phyloP scores from a whole-genome alignment of 768 basidiomycete genomes.

The Lyophyllum atratum region DNA sequence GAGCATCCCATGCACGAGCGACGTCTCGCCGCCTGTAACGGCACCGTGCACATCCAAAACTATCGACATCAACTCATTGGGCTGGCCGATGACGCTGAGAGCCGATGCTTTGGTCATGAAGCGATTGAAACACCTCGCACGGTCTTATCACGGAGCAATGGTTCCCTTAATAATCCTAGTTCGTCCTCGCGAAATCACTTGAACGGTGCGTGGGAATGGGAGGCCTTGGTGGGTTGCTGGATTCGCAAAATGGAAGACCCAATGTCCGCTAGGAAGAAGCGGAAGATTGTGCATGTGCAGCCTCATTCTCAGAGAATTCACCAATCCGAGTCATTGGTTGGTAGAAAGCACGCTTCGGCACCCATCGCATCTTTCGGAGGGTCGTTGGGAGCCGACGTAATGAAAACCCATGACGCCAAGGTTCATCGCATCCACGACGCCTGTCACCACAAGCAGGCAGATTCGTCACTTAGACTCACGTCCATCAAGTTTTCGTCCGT shows the following conservation, averaged over 20 bases:
- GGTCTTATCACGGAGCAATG: not conserved
- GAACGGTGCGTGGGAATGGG: slow-evolving; percentile 46
- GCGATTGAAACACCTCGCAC: slow-evolving; percentile 3
- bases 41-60: slow-evolving; percentile 25
- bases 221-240: slow-evolving; percentile 47
- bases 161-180: not conserved
- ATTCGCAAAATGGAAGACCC: slow-evolving; percentile 26
- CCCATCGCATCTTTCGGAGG: not conserved
- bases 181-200: not conserved
- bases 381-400: too few species aligned
- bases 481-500: slow-evolving; percentile 2
- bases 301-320: not conserved
- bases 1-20: slow-evolving; percentile 33
- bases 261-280: slow-evolving; percentile 10
- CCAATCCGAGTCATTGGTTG: not conserved
- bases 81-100: slow-evolving; percentile 53
- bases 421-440: not conserved
- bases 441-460: not conserved
- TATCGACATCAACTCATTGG: slow-evolving; percentile 45
- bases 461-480: not conserved
- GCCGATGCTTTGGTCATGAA: slow-evolving; percentile 40
- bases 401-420: not conserved
- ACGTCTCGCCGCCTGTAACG: slow-evolving; percentile 15
- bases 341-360: not conserved
- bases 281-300: slow-evolving; percentile 3